A percentile compares a stretch with the other conserved stretches of the same genome.
Evolutionary conservation across 371 early-diverging fungal genomes (phyloP).

Genomic region (Mucor plumbeus): DNA sequence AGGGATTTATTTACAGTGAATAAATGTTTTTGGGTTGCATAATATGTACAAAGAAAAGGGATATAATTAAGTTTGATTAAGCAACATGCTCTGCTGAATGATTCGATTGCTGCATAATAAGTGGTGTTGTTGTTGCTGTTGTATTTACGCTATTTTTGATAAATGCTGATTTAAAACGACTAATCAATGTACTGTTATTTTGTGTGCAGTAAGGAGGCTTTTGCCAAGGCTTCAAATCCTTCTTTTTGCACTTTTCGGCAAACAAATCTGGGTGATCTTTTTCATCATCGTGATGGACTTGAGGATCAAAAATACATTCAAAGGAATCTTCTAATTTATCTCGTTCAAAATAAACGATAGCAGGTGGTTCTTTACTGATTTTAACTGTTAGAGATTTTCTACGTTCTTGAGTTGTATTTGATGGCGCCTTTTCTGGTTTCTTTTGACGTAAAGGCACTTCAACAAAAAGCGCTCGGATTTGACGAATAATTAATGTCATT

Average conservation of each 20-base stretch:
- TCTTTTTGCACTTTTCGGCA: constrained; percentile 14
- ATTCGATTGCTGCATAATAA: constrained; percentile 4
- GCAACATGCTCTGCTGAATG: constrained; percentile 8
- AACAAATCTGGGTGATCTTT: constrained; percentile 48
- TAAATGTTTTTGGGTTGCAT: background rate
- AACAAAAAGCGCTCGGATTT: constrained; percentile 19
- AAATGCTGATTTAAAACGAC: constrained; percentile 19
- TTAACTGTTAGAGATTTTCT: constrained; percentile 41
- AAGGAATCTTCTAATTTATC: constrained; percentile 41
- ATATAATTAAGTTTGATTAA: background rate
- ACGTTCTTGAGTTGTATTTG: constrained; percentile 7
- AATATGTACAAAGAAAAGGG: background rate
- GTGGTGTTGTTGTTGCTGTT: background rate
- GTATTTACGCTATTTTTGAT: background rate
- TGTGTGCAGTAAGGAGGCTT: constrained; percentile 26
- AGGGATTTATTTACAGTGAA: background rate
- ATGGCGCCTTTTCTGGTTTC: constrained; percentile 8
- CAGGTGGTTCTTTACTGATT: constrained; percentile 54
- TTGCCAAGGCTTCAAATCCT: constrained; percentile 44
- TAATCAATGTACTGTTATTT: background rate
- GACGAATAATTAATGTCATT: constrained; percentile 33
- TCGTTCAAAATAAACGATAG: constrained; percentile 43
- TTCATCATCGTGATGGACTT: constrained; percentile 49
- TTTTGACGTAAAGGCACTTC: constrained; percentile 16
- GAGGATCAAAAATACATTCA: constrained; percentile 54